These are phyloP conservation scores for Silene latifolia DNA, from an alignment of 148 eudicot species.

Conservation along the genomic window DNA sequence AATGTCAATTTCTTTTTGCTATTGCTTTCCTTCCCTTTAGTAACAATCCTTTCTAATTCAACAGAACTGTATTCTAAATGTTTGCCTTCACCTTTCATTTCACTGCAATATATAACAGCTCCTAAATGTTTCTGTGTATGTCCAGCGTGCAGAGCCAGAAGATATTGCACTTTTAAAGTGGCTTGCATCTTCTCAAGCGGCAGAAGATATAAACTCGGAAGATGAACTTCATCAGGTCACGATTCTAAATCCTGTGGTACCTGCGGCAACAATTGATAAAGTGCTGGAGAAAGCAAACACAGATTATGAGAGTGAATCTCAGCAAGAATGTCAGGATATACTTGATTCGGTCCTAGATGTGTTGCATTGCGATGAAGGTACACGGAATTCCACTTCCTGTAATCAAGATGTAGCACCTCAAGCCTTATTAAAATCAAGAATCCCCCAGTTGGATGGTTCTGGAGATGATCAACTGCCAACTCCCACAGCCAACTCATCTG, in stretches of 20 bases:
- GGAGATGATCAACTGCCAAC: constrained; percentile 44
- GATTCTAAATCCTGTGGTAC: constrained; percentile 72
- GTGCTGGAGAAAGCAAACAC: constrained; percentile 74
- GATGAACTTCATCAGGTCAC: constrained; percentile 70
- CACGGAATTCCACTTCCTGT: constrained; percentile 28
- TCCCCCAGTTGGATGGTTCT: constrained; percentile 74
- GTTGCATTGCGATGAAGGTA: constrained; percentile 29
- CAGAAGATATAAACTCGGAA: constrained; percentile 83
- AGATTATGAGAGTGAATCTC: constrained; percentile 77
- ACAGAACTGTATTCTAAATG: background rate
- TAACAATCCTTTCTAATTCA: background rate
- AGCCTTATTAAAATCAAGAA: constrained; percentile 29
- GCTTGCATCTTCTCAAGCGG: constrained; percentile 98
- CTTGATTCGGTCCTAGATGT: constrained; percentile 72
- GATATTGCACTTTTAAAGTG: constrained; percentile 75
- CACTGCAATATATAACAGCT: background rate
- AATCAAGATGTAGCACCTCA: constrained; percentile 17
- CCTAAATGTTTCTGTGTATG: constrained; percentile 3
- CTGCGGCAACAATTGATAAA: constrained; percentile 54
- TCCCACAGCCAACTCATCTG: constrained; percentile 27
- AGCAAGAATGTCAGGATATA: constrained; percentile 92
- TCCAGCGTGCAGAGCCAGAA: constrained; percentile 56
- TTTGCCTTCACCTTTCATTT: constrained; percentile 5
- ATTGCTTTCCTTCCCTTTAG: background rate
- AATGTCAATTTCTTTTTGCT: background rate